Percentiles rank a stretch among this genome's conserved stretches.
phyloP scores from a whole-genome alignment of 1,139 yeast species.

The Diutina mesorugosa region DNA sequence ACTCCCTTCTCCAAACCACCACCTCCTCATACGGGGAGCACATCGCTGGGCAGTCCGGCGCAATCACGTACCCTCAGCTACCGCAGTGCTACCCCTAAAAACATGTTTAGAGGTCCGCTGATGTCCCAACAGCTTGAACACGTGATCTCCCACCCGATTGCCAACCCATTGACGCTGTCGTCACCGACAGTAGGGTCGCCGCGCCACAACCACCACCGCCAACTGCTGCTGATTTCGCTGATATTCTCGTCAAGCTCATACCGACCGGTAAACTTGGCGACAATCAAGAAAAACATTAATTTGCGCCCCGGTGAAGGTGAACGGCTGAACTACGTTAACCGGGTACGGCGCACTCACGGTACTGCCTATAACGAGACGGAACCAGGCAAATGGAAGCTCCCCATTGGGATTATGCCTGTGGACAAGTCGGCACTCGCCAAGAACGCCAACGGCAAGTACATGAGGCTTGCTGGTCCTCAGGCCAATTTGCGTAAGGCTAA shows the following conservation, averaged over 20 bases:
- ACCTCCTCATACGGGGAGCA: not conserved
- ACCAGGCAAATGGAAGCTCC: conserved; percentile 48
- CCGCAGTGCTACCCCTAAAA: conserved; percentile 1
- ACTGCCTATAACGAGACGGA: conserved; percentile 45
- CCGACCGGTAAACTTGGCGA: conserved; percentile 24
- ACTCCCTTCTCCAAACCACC: not conserved
- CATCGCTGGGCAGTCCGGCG: not conserved
- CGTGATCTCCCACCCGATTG: not conserved
- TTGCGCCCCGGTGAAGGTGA: conserved; percentile 40
- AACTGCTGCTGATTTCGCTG: conserved; percentile 21
- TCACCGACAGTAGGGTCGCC: not conserved
- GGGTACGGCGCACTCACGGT: conserved; percentile 38
- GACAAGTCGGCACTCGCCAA: conserved; percentile 10
- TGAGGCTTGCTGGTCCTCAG: conserved; percentile 15
- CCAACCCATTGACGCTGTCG: not conserved
- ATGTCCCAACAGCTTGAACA: not conserved
- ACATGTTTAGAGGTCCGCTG: not conserved
- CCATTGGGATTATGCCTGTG: conserved; percentile 46
- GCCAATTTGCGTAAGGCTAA: conserved; percentile 15
- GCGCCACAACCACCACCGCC: not conserved
- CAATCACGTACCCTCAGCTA: not conserved
- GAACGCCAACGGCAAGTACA: conserved; percentile 19
- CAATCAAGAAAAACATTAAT: conserved; percentile 22
- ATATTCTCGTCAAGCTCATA: conserved; percentile 21
- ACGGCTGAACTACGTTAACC: conserved; percentile 40